A percentile compares a stretch with the other conserved stretches of the same genome.
Conservation (phyloP, 2,329 filamentous ascomycete species). For the Lojkania enalia region DNA sequence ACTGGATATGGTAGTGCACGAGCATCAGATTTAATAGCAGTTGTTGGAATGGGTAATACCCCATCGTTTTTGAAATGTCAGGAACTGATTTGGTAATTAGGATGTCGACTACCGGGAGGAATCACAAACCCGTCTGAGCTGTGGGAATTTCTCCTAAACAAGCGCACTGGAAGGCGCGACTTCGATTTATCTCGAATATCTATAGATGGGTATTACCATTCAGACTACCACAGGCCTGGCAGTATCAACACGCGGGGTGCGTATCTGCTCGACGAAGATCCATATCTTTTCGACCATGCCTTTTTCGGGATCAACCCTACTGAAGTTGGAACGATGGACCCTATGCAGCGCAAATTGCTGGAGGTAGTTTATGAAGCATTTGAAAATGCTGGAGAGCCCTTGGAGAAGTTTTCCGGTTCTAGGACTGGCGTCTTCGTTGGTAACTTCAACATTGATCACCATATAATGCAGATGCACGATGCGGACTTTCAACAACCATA, state of each 20-base stretch:
- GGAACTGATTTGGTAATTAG: conserved; percentile 9
- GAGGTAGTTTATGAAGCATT: conserved; percentile 44
- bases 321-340: conserved; percentile 30
- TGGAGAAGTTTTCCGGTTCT: conserved; percentile 26
- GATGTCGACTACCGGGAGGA: conserved; percentile 28
- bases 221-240: conserved; percentile 24
- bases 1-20: too few relatives aligned
- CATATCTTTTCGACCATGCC: conserved; percentile 39
- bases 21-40: too few relatives aligned
- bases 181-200: conserved; percentile 36
- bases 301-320: conserved; percentile 32
- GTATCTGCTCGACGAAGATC: conserved; percentile 45
- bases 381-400: conserved; percentile 40
- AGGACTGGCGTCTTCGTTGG: conserved; percentile 28
- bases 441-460: conserved; percentile 21
- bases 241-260: conserved; percentile 40
- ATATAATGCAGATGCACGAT: conserved; percentile 20
- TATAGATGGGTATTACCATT: conserved; percentile 43
- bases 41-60: conserved; percentile 30
- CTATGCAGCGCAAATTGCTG: conserved; percentile 33
- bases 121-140: conserved; percentile 15
- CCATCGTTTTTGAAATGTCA: background rate
- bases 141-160: conserved; percentile 36
- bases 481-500: conserved; percentile 17
- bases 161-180: conserved; percentile 29